Percentiles rank a stretch among this genome's conserved stretches.
Evolutionary conservation across 768 basidiomycete genomes (phyloP).

Genomic region (Phanerochaete sordida): DNA sequence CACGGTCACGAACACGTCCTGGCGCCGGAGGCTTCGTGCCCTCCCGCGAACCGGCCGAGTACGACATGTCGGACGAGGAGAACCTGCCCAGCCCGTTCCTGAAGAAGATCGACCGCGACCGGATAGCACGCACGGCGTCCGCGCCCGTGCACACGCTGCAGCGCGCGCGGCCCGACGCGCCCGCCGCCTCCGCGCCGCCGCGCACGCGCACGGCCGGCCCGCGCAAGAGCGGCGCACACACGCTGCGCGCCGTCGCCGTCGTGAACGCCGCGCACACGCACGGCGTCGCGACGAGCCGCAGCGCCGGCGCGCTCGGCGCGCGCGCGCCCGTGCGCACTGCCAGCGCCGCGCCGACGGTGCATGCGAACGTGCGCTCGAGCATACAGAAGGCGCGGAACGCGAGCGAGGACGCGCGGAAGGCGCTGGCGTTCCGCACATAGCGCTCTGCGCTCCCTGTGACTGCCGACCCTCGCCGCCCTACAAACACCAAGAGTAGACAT

Average conservation of each 20-base stretch:
- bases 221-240: conserved; percentile 34
- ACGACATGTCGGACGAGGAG: conserved; percentile 75
- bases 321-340: conserved; percentile 10
- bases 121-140: conserved; percentile 16
- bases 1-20: conserved; percentile 7
- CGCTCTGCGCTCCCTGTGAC: not conserved
- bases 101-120: conserved; percentile 47
- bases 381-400: conserved; percentile 45
- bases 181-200: conserved; percentile 1
- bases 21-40: not conserved
- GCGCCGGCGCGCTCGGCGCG: conserved; percentile 1
- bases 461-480: no score
- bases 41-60: conserved; percentile 32
- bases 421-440: not conserved
- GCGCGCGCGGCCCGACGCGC: conserved; percentile 8
- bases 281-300: not conserved
- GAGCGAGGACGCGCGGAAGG: conserved; percentile 43
- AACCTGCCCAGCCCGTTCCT: conserved; percentile 85
- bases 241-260: conserved; percentile 57
- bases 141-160: conserved; percentile 7
- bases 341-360: conserved; percentile 12
- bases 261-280: conserved; percentile 31
- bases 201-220: conserved; percentile 13
- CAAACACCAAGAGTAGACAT: no score
- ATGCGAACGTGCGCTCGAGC: conserved; percentile 33